Conservation (phyloP, 148 eudicot species). For the Tetragonia tetragonoides region DNA sequence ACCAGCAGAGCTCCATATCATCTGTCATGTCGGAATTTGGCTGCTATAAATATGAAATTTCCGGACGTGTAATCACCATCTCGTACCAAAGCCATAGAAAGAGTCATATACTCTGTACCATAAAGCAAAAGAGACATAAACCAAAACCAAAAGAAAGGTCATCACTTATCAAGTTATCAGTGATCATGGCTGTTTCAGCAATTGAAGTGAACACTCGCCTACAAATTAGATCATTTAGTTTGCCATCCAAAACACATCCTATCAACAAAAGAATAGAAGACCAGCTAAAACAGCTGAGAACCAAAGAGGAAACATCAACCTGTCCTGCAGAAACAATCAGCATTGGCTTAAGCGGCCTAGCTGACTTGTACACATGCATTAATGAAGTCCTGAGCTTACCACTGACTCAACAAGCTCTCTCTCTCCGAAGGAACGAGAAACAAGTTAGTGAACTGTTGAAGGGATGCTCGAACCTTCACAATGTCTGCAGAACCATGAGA, state of each 20-base stretch:
- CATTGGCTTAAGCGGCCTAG: constrained; percentile 32
- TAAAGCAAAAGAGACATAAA: neutral
- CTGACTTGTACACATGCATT: constrained; percentile 31
- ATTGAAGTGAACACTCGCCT: neutral
- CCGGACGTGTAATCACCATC: neutral
- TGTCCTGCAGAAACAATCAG: constrained; percentile 30
- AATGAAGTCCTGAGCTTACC: constrained; percentile 37
- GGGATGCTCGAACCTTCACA: constrained; percentile 23
- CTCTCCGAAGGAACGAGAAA: constrained; percentile 20
- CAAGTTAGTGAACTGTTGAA: constrained; percentile 28
- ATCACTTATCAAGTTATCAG: no score
- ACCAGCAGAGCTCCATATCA: neutral
- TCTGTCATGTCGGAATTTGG: neutral
- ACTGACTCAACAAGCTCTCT: constrained; percentile 31
- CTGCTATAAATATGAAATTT: neutral
- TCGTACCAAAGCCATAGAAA: neutral
- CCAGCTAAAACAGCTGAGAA: constrained; percentile 33
- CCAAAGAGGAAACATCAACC: constrained; percentile 28
- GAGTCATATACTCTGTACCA: no score
- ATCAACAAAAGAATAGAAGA: constrained; percentile 25
- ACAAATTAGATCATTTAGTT: constrained; percentile 31
- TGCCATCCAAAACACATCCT: constrained; percentile 36
- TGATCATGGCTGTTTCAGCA: constrained; percentile 1
- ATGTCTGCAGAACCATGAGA: constrained; percentile 18
- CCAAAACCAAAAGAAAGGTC: neutral